These are phyloP conservation scores for Daedaleopsis sinensis DNA, from an alignment of 768 basidiomycete species.

Conservation along the genomic window DNA sequence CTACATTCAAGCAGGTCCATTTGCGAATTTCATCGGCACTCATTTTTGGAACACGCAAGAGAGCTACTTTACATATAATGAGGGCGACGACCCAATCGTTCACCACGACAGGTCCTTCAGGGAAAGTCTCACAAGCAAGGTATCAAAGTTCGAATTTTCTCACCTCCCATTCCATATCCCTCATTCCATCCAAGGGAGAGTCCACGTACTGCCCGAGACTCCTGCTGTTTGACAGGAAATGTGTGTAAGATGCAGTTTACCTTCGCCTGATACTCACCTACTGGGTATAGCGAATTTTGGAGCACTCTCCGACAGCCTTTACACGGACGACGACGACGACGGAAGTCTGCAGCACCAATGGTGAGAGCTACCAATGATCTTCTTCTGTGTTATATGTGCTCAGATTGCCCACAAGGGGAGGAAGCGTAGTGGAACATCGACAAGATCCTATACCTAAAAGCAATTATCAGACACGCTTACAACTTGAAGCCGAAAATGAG, in stretches of 20 bases:
- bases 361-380: not conserved
- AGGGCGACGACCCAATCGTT: slow-evolving; percentile 45
- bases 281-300: slow-evolving; percentile 63
- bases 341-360: not conserved
- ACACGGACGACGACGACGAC: slow-evolving; percentile 30
- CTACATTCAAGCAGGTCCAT: slow-evolving; percentile 72
- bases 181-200: slow-evolving; percentile 40
- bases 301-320: slow-evolving; percentile 48
- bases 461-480: slow-evolving; percentile 51
- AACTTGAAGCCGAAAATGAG: slow-evolving; percentile 21
- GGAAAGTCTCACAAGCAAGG: slow-evolving; percentile 56
- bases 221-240: slow-evolving; percentile 68
- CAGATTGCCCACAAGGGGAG: slow-evolving; percentile 44
- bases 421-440: slow-evolving; percentile 48
- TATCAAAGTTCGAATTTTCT: slow-evolving; percentile 32
- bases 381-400: too few species aligned
- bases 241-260: slow-evolving; percentile 38
- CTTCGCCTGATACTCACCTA: not conserved
- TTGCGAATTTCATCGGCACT: slow-evolving; percentile 70
- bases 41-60: slow-evolving; percentile 88
- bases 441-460: slow-evolving; percentile 58
- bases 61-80: slow-evolving; percentile 59
- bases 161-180: not conserved
- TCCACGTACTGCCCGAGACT: slow-evolving; percentile 62
- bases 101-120: slow-evolving; percentile 66